Base-by-base conservation (phyloP, 129 eudicot species). In the Chrysanthemum lavandulifolium region DNA sequence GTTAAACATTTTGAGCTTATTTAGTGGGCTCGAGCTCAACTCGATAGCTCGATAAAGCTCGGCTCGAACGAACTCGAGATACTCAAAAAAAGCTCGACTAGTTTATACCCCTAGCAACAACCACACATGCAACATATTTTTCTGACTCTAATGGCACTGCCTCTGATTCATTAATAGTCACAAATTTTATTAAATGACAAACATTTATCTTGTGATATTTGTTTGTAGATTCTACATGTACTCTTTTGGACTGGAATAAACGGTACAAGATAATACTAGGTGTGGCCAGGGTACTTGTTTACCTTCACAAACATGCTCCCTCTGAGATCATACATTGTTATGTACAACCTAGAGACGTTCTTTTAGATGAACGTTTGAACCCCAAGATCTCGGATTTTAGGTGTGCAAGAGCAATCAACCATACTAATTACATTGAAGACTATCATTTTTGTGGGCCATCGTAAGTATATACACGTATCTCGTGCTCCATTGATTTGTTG, bases 261-360 rank as follows among this genome's bases (percentile, higher is more conserved):
- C 18, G 72, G 11, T 67, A 21, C 31, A 21, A 14, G 47, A 25
- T 67, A 49, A 19, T 67, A 16, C 43, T 67, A 10, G 11, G 58
- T 19, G 56, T 48, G 49, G 72, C 72, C 0, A 67, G 55, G 15
- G 72, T 51, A 12, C 72, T 67, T 19, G 19, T 19, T 21, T 67
- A 67, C 45, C 58, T 67, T 67, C 72, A 67, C 72, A 67, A 48
- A 27, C 49, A 48, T 13, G 58, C 72, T 67, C 40, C 65, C 65
- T 1, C 27, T 61, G 5, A 3, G 65, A 27, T 67, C 18, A 67
- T 67, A 48, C 72, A 67, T 67, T 16, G 9, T 67, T 14, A 67
- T 67, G 33, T 67, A 23, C 4, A 14, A 18, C 36, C 58, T 48
- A 4, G 9, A 6, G 21, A 9, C 58, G 13, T 67, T 21, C 57